These are phyloP conservation scores for Oenanthe sinensis DNA, from an alignment of 129 eudicot genomes.

Conservation along the genomic window DNA sequence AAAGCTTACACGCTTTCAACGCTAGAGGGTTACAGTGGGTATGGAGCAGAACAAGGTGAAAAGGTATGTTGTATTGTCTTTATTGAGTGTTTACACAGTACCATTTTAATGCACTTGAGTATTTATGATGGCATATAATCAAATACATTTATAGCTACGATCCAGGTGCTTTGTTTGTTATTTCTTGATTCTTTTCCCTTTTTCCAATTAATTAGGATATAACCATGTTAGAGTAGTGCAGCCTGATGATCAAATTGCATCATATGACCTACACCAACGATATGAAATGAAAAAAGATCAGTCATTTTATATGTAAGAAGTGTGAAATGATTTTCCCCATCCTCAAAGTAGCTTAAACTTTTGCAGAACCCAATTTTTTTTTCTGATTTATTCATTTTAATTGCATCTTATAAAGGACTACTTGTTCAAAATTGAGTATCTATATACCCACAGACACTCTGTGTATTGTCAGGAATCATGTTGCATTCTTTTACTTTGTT, in stretches of 20 bases:
- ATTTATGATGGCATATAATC: background rate
- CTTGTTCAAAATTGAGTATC: background rate
- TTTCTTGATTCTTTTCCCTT: background rate
- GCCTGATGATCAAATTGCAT: background rate
- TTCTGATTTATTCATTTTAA: background rate
- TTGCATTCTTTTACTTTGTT: background rate
- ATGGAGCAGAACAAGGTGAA: constrained; percentile 99
- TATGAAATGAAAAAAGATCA: background rate
- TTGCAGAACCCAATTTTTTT: background rate
- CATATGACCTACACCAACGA: background rate
- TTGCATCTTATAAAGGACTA: background rate
- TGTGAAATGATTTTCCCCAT: background rate
- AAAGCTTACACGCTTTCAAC: constrained; percentile 63
- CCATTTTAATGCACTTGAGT: background rate
- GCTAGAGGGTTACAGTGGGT: constrained; percentile 83
- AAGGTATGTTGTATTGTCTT: constrained; percentile 33
- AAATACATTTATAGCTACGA: background rate
- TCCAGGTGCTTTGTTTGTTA: background rate
- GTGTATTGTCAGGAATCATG: background rate
- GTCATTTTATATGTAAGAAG: background rate
- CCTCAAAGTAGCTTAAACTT: background rate
- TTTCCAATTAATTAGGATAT: background rate
- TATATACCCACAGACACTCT: background rate
- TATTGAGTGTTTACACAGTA: background rate
- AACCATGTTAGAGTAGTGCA: background rate